phyloP scores from a whole-genome alignment of 495 filamentous ascomycete genomes.

The Ramalina intermedia region DNA sequence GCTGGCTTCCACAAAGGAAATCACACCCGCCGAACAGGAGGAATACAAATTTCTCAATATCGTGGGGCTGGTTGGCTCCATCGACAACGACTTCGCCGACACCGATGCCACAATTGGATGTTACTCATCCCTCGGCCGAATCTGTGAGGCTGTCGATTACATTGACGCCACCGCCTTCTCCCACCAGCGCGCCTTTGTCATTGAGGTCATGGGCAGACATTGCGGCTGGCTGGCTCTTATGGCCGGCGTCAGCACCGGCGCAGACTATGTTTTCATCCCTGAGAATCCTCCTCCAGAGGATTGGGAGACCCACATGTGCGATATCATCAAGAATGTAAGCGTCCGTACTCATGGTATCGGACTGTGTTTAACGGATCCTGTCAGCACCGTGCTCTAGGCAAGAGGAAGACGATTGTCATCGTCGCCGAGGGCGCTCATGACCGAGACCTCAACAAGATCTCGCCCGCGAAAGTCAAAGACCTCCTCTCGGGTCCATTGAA shows the following conservation, averaged over 20 bases:
- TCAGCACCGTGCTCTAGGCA: constrained; percentile 80
- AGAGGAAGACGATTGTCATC: constrained; percentile 95
- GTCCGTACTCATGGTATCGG: not conserved
- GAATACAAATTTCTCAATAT: constrained; percentile 80
- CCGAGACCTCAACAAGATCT: constrained; percentile 69
- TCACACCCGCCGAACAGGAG: constrained; percentile 52
- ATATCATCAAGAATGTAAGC: constrained; percentile 60
- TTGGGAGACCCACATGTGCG: constrained; percentile 85
- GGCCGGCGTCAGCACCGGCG: constrained; percentile 88
- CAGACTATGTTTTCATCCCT: constrained; percentile 93
- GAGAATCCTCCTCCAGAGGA: constrained; percentile 81
- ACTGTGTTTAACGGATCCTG: constrained; percentile 22
- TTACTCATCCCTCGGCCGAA: constrained; percentile 80
- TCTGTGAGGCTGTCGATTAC: constrained; percentile 88
- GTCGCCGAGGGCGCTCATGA: constrained; percentile 93
- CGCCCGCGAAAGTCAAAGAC: constrained; percentile 65
- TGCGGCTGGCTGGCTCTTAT: constrained; percentile 97
- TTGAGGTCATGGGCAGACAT: constrained; percentile 99
- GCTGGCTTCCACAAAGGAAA: constrained; percentile 52
- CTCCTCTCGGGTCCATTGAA: constrained; percentile 59
- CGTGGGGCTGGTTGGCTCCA: constrained; percentile 88
- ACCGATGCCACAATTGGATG: constrained; percentile 97
- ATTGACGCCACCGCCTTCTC: constrained; percentile 94
- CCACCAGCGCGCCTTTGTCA: constrained; percentile 94
- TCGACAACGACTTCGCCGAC: constrained; percentile 95